Percentiles rank a stretch among this genome's conserved stretches.
phyloP scores from a whole-genome alignment of 768 basidiomycete species.

The Jaapia argillacea region DNA sequence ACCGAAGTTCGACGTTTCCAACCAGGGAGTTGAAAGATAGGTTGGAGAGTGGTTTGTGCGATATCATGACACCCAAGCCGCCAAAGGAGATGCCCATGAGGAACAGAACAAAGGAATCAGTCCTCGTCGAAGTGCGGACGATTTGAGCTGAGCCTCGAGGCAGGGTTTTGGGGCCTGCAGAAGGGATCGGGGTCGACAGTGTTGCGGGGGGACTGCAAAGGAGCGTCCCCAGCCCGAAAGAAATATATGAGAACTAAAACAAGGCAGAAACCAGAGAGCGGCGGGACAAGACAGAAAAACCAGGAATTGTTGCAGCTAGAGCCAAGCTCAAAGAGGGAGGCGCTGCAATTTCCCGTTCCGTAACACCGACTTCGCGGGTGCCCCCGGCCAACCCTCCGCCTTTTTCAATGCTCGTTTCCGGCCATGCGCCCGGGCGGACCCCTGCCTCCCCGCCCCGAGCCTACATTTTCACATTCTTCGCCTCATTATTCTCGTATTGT shows the following conservation, averaged over 20 bases:
- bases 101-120: slow-evolving; percentile 35
- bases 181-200: slow-evolving; percentile 10
- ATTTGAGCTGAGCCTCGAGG: slow-evolving; percentile 15
- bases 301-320: neutral
- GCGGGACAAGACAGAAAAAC: neutral
- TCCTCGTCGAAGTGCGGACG: slow-evolving; percentile 22
- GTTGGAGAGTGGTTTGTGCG: slow-evolving; percentile 43
- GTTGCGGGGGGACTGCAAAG: slow-evolving; percentile 14
- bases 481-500: too few relatives aligned
- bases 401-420: too few relatives aligned
- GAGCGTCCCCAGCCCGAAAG: slow-evolving; percentile 12
- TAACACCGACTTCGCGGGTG: too few relatives aligned
- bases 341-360: too few relatives aligned
- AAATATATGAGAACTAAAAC: neutral
- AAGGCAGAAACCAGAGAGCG: neutral
- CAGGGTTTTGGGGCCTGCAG: slow-evolving; percentile 7
- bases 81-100: slow-evolving; percentile 60
- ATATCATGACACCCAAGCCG: slow-evolving; percentile 49
- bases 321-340: neutral
- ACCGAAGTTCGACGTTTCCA: slow-evolving; percentile 55
- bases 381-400: too few relatives aligned
- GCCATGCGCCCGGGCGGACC: too few relatives aligned
- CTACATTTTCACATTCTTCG: too few relatives aligned
- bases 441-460: too few relatives aligned
- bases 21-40: slow-evolving; percentile 36